Percentiles rank a stretch among this genome's conserved stretches.
These are phyloP conservation scores for Xeromyces bisporus DNA, from an alignment of 495 filamentous ascomycete species.

Conservation along the genomic window DNA sequence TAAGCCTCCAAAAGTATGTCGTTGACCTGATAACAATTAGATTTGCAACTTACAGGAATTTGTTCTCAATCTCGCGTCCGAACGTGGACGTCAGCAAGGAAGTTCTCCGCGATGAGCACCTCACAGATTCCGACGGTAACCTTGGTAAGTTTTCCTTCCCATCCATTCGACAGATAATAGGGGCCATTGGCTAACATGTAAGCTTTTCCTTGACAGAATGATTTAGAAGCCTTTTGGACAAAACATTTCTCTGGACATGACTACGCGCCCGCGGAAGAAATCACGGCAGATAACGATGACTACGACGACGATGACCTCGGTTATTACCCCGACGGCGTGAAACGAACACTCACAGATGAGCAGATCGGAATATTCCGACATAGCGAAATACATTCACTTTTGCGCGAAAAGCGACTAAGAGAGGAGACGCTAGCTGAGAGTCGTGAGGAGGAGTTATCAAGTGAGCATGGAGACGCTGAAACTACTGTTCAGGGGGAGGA, in stretches of 20 bases:
- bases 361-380: slow-evolving; percentile 84
- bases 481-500: background rate
- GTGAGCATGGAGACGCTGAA: background rate
- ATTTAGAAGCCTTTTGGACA: slow-evolving; percentile 53
- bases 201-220: no score
- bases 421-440: slow-evolving; percentile 6
- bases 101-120: no score
- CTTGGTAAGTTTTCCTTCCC: slow-evolving; percentile 27
- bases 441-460: background rate
- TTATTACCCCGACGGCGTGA: slow-evolving; percentile 77
- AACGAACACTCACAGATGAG: slow-evolving; percentile 81
- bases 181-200: no score
- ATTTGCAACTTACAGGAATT: no score
- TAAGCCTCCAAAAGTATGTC: no score
- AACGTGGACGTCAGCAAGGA: no score
- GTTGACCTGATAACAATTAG: no score
- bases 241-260: slow-evolving; percentile 37
- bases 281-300: slow-evolving; percentile 13
- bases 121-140: slow-evolving; percentile 31
- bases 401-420: slow-evolving; percentile 33
- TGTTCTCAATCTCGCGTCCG: no score
- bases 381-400: slow-evolving; percentile 63
- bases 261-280: slow-evolving; percentile 9
- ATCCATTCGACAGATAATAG: no score
- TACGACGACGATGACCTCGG: slow-evolving; percentile 61